These are phyloP conservation scores for Clavulina sp. DNA, from an alignment of 768 basidiomycete genomes.

Conservation along the genomic window DNA sequence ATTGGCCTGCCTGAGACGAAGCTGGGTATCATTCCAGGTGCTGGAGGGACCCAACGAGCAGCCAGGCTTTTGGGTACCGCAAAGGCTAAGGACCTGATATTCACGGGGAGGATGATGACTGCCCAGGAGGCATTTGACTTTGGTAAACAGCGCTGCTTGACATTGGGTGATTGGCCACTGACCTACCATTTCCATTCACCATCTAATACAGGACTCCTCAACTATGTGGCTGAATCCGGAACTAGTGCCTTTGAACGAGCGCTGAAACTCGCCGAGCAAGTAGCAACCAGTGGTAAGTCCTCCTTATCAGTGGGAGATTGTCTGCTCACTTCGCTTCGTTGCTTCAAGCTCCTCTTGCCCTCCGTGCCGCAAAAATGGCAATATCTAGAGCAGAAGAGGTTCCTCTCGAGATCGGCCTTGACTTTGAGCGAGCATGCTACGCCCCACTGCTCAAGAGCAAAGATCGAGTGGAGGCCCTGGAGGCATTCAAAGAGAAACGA, in stretches of 20 bases:
- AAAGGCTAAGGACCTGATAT: conserved; percentile 75
- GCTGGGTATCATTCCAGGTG: conserved; percentile 75
- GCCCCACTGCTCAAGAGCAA: conserved; percentile 54
- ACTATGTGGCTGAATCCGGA: conserved; percentile 54
- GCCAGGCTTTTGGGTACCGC: conserved; percentile 61
- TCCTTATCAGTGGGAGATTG: not conserved
- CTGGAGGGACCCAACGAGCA: conserved; percentile 74
- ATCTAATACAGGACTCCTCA: conserved; percentile 47
- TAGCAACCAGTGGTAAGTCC: conserved; percentile 44
- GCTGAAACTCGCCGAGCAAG: conserved; percentile 47
- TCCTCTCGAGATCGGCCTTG: conserved; percentile 75
- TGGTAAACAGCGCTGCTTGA: conserved; percentile 27
- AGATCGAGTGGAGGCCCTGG: conserved; percentile 69
- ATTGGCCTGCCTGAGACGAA: conserved; percentile 73
- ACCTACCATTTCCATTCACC: conserved; percentile 13
- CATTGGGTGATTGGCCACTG: not conserved
- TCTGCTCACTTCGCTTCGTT: not conserved
- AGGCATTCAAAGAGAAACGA: conserved; percentile 76
- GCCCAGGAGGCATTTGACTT: conserved; percentile 52
- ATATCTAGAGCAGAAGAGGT: conserved; percentile 68
- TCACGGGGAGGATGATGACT: conserved; percentile 52
- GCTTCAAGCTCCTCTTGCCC: conserved; percentile 59
- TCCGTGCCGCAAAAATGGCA: conserved; percentile 76
- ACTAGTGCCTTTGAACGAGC: conserved; percentile 50
- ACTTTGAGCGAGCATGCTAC: conserved; percentile 77